Percentiles rank a stretch among this genome's conserved stretches.
Evolutionary conservation across 2,329 filamentous ascomycete genomes (phyloP).

Genomic region (Beauveria pseudobassiana): DNA sequence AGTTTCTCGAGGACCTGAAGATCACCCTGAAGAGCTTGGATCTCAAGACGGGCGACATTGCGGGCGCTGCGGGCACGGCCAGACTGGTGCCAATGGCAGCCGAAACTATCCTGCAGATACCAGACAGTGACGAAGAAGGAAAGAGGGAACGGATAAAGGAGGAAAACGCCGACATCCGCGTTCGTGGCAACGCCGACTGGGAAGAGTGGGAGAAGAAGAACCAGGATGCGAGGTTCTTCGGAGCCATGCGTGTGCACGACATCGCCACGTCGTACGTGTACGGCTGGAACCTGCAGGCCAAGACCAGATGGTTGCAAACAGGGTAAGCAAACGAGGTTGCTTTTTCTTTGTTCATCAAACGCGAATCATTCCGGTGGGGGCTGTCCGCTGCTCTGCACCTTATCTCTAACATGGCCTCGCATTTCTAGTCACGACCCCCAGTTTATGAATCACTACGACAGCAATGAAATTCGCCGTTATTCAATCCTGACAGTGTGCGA

Average conservation of each 20-base stretch:
- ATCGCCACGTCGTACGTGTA: neutral
- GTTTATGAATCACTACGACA: neutral
- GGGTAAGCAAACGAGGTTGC: neutral
- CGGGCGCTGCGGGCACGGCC: neutral
- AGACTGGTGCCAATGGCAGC: neutral
- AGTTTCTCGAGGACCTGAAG: neutral
- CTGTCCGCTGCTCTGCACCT: neutral
- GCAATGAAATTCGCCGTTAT: neutral
- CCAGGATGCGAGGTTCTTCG: neutral
- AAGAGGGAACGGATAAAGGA: too few species aligned
- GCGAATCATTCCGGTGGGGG: neutral
- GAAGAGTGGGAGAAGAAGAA: neutral
- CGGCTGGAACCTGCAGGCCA: neutral
- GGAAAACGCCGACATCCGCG: neutral
- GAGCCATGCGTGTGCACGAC: neutral
- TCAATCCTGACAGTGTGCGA: neutral
- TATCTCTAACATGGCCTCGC: neutral
- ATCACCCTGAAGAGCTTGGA: neutral
- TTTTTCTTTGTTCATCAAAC: neutral
- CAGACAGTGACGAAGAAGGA: too few species aligned
- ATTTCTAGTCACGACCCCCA: neutral
- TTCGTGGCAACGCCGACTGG: neutral
- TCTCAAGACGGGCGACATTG: neutral
- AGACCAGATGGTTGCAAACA: neutral
- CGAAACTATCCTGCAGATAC: neutral